Evolutionary conservation across 176 grass and related monocot genomes (phyloP).

Genomic region (Ensete glaucum): DNA sequence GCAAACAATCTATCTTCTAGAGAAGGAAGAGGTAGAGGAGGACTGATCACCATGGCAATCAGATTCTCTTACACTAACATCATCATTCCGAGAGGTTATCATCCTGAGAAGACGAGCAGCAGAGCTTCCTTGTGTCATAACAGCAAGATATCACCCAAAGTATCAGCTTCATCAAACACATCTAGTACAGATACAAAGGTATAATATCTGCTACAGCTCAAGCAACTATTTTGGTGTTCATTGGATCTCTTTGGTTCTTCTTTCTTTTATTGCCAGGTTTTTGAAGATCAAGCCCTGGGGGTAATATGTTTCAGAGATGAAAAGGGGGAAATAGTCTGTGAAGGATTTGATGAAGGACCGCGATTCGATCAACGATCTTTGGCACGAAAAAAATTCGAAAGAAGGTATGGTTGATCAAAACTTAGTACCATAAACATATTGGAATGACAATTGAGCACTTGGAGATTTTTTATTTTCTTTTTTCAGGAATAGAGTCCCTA

Average conservation of each 20-base stretch:
- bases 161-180: slow-evolving; percentile 1
- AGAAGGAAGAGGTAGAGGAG: not conserved
- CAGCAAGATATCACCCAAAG: not conserved
- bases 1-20: too few relatives aligned
- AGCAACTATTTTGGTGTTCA: not conserved
- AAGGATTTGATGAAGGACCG: slow-evolving; percentile 82
- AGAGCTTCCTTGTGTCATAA: slow-evolving; percentile 7
- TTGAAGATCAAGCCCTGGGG: slow-evolving; percentile 66
- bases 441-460: too few relatives aligned
- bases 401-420: slow-evolving; percentile 23
- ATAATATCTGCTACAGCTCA: not conserved
- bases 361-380: slow-evolving; percentile 30
- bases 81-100: not conserved
- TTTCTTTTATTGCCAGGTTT: slow-evolving; percentile 35
- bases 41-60: slow-evolving; percentile 9
- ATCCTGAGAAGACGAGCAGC: not conserved
- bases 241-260: not conserved
- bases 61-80: not conserved
- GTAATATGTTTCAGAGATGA: slow-evolving; percentile 77
- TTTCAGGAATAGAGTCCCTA: slow-evolving; percentile 23
- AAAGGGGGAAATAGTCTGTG: slow-evolving; percentile 69
- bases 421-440: too few relatives aligned
- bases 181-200: not conserved
- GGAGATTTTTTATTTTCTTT: not conserved
- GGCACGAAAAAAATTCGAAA: not conserved